Evolutionary conservation across 345 rosid genomes (phyloP).

Genomic region (Laguncularia racemosa): DNA sequence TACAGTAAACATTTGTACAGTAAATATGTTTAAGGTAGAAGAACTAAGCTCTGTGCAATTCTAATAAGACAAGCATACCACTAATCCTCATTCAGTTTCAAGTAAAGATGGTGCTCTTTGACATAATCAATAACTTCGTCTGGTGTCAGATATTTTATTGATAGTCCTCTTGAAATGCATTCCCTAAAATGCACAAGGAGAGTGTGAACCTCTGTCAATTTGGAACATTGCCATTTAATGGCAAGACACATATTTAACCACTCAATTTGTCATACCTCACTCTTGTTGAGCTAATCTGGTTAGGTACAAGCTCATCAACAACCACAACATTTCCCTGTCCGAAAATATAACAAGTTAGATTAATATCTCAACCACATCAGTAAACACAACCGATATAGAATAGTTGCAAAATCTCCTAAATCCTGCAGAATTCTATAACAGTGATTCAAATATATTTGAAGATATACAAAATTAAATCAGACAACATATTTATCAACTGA

Average conservation of each 20-base stretch:
- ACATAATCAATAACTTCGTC: conserved; percentile 65
- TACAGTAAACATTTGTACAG: too few relatives aligned
- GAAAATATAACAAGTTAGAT: not conserved
- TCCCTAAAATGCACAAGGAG: conserved; percentile 38
- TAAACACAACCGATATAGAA: not conserved
- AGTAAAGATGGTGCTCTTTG: conserved; percentile 39
- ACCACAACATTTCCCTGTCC: conserved; percentile 55
- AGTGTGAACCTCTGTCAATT: too few relatives aligned
- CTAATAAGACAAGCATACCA: not conserved
- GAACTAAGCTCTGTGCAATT: not conserved
- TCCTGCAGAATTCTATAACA: too few relatives aligned
- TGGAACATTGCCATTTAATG: too few relatives aligned
- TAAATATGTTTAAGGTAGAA: not conserved
- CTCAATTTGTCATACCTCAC: conserved; percentile 37
- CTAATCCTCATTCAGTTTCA: conserved; percentile 9
- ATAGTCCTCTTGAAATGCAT: conserved; percentile 64
- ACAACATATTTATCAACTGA: too few relatives aligned
- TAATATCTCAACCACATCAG: not conserved
- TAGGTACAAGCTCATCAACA: conserved; percentile 61
- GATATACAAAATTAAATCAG: too few relatives aligned
- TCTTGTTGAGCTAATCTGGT: conserved; percentile 80
- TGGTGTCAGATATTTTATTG: conserved; percentile 64
- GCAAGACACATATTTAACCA: not conserved
- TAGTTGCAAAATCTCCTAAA: too few relatives aligned
- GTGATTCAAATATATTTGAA: too few relatives aligned